phyloP scores from a whole-genome alignment of 2,329 filamentous ascomycete genomes.

The Pseudogymnoascus sp. region DNA sequence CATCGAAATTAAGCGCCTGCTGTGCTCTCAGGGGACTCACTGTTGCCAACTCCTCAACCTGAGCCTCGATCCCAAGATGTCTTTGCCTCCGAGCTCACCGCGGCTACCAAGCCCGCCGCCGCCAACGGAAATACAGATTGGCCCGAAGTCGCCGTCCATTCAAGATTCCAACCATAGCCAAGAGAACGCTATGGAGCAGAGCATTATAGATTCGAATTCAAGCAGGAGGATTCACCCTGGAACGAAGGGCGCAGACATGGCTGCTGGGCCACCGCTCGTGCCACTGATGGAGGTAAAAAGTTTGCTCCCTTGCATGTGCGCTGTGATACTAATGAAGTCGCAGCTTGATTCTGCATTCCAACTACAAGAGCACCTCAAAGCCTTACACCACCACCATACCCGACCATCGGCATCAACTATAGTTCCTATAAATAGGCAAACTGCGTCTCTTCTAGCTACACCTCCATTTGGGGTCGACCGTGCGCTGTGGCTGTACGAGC shows the following conservation, averaged over 20 bases:
- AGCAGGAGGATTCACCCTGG: constrained; percentile 83
- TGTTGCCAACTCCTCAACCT: constrained; percentile 1
- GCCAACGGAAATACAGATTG: constrained; percentile 87
- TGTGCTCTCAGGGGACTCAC: background rate
- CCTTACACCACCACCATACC: constrained; percentile 77
- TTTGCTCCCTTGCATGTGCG: constrained; percentile 9
- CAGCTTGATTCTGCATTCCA: constrained; percentile 97
- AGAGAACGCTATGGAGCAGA: constrained; percentile 50
- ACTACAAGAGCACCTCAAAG: constrained; percentile 92
- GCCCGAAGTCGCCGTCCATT: constrained; percentile 64
- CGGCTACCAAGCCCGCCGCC: constrained; percentile 92
- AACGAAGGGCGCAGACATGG: constrained; percentile 88
- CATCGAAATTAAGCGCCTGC: background rate
- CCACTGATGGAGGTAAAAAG: constrained; percentile 68
- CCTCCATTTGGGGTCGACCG: constrained; percentile 76
- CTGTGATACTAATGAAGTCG: constrained; percentile 16
- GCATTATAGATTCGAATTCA: constrained; percentile 62
- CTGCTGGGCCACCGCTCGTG: constrained; percentile 79
- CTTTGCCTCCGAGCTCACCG: constrained; percentile 68
- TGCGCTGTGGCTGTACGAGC: constrained; percentile 93
- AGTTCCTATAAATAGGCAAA: constrained; percentile 64
- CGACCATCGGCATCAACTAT: constrained; percentile 49
- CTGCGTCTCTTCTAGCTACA: constrained; percentile 67
- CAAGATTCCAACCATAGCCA: constrained; percentile 51
- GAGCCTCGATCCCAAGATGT: constrained; percentile 34